Evolutionary conservation across 2,329 filamentous ascomycete species (phyloP).

Genomic region (Stemphylium beticola): DNA sequence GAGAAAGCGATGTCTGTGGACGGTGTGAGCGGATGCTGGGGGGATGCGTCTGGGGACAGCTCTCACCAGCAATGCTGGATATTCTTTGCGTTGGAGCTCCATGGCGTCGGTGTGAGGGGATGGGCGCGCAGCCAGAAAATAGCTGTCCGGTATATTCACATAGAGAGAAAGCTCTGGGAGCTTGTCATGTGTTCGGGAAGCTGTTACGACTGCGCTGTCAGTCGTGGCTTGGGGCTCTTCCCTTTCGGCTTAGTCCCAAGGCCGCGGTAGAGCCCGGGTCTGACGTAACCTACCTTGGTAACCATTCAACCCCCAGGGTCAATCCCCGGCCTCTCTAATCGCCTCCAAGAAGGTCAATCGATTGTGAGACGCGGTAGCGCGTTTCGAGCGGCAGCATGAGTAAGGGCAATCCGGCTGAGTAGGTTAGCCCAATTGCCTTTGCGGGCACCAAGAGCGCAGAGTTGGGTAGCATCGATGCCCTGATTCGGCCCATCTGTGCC

Average conservation of each 20-base stretch:
- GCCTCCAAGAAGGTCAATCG: background rate
- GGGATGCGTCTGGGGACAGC: slow-evolving; percentile 10
- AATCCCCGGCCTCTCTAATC: background rate
- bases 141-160: slow-evolving; percentile 34
- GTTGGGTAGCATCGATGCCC: slow-evolving; percentile 11
- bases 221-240: slow-evolving; percentile 31
- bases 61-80: slow-evolving; percentile 89
- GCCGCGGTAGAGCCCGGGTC: slow-evolving; percentile 17
- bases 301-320: slow-evolving; percentile 1
- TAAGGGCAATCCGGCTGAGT: background rate
- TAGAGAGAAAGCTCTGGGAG: slow-evolving; percentile 34
- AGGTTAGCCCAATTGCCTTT: background rate
- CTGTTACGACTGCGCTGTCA: slow-evolving; percentile 42
- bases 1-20: slow-evolving; percentile 76
- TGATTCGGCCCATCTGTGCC: slow-evolving; percentile 10
- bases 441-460: slow-evolving; percentile 7
- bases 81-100: slow-evolving; percentile 83
- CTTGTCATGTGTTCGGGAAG: slow-evolving; percentile 40
- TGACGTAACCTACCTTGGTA: slow-evolving; percentile 30
- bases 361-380: slow-evolving; percentile 3
- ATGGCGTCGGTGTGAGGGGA: slow-evolving; percentile 37
- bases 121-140: slow-evolving; percentile 37
- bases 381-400: background rate
- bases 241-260: slow-evolving; percentile 26
- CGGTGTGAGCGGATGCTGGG: slow-evolving; percentile 37